Base-by-base conservation (phyloP, 108 stramenopile genomes). In the Chaetoceros muelleri region DNA sequence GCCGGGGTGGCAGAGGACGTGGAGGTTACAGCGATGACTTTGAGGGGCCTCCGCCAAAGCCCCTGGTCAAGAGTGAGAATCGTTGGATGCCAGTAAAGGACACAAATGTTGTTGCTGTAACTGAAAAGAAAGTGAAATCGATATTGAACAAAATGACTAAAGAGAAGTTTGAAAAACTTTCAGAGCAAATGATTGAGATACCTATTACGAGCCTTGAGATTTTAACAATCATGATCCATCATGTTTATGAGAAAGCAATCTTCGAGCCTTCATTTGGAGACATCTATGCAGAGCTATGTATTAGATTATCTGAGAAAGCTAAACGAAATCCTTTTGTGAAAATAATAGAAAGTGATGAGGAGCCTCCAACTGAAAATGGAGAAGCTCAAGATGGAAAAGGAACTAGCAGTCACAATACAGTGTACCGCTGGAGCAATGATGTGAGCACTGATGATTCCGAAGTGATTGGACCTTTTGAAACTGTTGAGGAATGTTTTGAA, bases 181-280 rank as follows among this genome's bases (percentile, higher is more conserved):
- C 84, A 13, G 51, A 45, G 29, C 88, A 90, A 62, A 84, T 94
- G 64, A 64, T 75, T 29, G 81, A 88, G 31, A 87, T 94, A 52
- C 85, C 77, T 20, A 82, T 94, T 51, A 28, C 55, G 19, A 80
- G 76, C 53, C 72, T 81, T 49, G 82, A 87, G 30, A 81, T 84
- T 55, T 64, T 89, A 67, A 78, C 78, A 46, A 76, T 83, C 76
- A 77, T 85, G 68, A 84, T 93, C 61, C 26, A 71, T 28, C 65
- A 78, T 52, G 84, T 95, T 1, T 96, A 90, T 69, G 95, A 96
- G 46, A 93, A 93, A 79, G 95, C 95, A 2, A 88, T 96, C 52
- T 58, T 72, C 59, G 92, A 96, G 68, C 81, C 93, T 3, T 34
- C 76, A 44, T 93, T 96, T 67, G 84, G 84, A 3, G 89, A 90